These are phyloP conservation scores for Cutaneotrichosporon cyanovorans DNA, from an alignment of 1,284 basidiomycete species.

Conservation along the genomic window DNA sequence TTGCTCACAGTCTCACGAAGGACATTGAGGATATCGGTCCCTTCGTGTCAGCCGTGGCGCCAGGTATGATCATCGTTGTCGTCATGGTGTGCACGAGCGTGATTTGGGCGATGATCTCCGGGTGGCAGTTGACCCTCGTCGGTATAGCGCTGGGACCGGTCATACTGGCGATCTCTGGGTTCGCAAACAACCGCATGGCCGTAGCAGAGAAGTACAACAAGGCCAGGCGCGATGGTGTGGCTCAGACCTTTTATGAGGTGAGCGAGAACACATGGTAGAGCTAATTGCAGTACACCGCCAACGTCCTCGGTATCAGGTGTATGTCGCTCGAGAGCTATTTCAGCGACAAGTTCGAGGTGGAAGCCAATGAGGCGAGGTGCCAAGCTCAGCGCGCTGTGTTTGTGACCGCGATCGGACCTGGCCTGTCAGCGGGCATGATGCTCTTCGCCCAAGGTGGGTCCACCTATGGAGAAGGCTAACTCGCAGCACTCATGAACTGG, in stretches of 20 bases:
- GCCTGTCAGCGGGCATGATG: constrained; percentile 70
- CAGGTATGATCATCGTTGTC: constrained; percentile 63
- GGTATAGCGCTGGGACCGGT: constrained; percentile 80
- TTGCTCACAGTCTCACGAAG: constrained; percentile 79
- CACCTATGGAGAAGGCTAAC: background rate
- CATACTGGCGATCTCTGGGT: constrained; percentile 64
- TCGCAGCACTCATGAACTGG: constrained; percentile 72
- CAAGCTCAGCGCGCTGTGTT: constrained; percentile 71
- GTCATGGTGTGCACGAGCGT: constrained; percentile 78
- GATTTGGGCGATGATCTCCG: constrained; percentile 75
- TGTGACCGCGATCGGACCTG: constrained; percentile 73
- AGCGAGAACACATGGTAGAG: constrained; percentile 20
- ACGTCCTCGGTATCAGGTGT: constrained; percentile 76
- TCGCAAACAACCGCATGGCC: constrained; percentile 47
- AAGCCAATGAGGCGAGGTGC: constrained; percentile 56
- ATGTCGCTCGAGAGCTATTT: constrained; percentile 83
- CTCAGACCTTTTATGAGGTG: constrained; percentile 78
- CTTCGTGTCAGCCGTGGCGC: constrained; percentile 66
- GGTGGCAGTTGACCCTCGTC: constrained; percentile 90
- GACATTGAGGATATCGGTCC: constrained; percentile 83
- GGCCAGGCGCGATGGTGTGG: constrained; percentile 71
- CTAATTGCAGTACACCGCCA: constrained; percentile 60
- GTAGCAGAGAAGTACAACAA: constrained; percentile 73
- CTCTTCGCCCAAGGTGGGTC: constrained; percentile 65
- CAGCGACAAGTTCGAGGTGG: constrained; percentile 58